phyloP scores from a whole-genome alignment of 768 basidiomycete species.

The Cytidiella melzeri region DNA sequence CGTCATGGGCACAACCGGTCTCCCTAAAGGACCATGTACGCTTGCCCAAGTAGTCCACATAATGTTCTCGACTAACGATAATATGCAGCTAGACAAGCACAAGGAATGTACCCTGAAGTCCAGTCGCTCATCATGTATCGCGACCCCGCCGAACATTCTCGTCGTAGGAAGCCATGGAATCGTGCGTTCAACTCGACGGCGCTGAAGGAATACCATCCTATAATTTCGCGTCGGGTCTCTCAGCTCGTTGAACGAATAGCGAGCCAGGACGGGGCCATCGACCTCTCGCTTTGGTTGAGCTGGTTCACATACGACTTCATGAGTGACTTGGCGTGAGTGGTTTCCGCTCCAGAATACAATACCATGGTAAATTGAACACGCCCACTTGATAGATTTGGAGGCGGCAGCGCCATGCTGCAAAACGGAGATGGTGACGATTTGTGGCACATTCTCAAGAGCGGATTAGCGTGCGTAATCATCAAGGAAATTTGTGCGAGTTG shows the following conservation, averaged over 20 bases:
- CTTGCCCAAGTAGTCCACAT: not conserved
- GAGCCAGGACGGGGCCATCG: not conserved
- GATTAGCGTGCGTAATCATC: not conserved
- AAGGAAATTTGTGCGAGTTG: too few relatives aligned
- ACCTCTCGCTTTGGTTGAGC: not conserved
- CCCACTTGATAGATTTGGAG: constrained; percentile 1
- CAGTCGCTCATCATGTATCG: constrained; percentile 7
- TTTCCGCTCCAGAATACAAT: too few relatives aligned
- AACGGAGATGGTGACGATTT: not conserved
- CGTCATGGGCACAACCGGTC: constrained; percentile 9
- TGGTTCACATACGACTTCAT: constrained; percentile 9
- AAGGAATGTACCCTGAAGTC: not conserved
- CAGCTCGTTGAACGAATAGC: not conserved
- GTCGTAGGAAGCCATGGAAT: constrained; percentile 1
- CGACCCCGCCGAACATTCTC: constrained; percentile 1
- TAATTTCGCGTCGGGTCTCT: not conserved
- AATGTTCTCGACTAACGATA: not conserved
- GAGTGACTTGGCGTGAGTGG: constrained; percentile 9
- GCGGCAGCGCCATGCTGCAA: constrained; percentile 5
- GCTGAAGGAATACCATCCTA: not conserved
- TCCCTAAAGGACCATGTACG: constrained; percentile 19
- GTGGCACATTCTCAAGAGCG: not conserved
- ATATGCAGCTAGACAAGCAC: not conserved
- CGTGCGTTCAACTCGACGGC: constrained; percentile 1
- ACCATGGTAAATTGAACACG: too few relatives aligned